Conservation (phyloP, 768 basidiomycete genomes). For the Amanita subjunquillea region DNA sequence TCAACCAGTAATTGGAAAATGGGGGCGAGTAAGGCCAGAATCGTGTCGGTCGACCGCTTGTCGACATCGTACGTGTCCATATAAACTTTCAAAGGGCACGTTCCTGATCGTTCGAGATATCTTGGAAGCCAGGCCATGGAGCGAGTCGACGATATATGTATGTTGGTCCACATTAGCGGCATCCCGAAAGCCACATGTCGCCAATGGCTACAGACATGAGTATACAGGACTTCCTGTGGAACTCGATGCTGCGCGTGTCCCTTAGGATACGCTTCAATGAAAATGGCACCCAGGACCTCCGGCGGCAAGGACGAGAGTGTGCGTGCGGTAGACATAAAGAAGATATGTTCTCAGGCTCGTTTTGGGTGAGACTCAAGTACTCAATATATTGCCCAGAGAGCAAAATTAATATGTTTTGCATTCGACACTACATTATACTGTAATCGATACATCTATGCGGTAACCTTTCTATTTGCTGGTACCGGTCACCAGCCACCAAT, state of each 20-base stretch:
- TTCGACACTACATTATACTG: too few species aligned
- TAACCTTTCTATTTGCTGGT: too few species aligned
- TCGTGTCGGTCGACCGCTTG: constrained; percentile 5
- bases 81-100: constrained; percentile 17
- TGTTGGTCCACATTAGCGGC: constrained; percentile 28
- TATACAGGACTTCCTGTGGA: constrained; percentile 26
- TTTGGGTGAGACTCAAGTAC: neutral
- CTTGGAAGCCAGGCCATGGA: constrained; percentile 14
- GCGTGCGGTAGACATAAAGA: constrained; percentile 4
- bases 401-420: too few species aligned
- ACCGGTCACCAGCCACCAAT: neutral
- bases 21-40: neutral
- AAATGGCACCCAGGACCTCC: constrained; percentile 21
- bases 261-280: constrained; percentile 14
- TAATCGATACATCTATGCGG: too few species aligned
- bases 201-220: constrained; percentile 34
- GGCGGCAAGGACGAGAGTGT: constrained; percentile 13
- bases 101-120: constrained; percentile 22
- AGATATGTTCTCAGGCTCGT: neutral
- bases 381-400: too few species aligned
- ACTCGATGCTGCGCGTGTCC: constrained; percentile 13
- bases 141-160: constrained; percentile 19
- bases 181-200: constrained; percentile 24
- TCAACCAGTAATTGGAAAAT: neutral
- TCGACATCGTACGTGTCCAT: constrained; percentile 22